These are phyloP conservation scores for Nakazawaea pomicola DNA, from an alignment of 805 yeast genomes.

Conservation along the genomic window DNA sequence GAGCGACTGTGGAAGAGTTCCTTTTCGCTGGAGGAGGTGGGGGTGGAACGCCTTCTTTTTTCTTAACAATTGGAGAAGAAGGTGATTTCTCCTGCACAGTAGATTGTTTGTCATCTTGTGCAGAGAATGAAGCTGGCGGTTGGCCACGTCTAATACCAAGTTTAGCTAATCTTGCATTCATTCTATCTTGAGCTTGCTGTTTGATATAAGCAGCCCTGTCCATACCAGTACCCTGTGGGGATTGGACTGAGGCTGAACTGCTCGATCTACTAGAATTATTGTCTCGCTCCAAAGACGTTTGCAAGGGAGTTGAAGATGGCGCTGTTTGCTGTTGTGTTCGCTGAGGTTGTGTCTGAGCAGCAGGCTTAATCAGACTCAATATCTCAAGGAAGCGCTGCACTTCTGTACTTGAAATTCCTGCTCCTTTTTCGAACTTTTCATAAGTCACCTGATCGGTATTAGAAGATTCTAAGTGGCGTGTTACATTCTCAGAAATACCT, in stretches of 20 bases:
- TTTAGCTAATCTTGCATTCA: conserved; percentile 81
- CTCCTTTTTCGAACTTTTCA: conserved; percentile 76
- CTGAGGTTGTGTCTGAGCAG: background rate
- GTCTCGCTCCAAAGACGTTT: too few species aligned
- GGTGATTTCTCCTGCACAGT: too few species aligned
- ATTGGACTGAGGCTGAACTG: conserved; percentile 1
- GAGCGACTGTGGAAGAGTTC: conserved; percentile 14
- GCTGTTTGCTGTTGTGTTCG: conserved; percentile 9
- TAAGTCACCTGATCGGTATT: conserved; percentile 41
- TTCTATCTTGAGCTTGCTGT: conserved; percentile 74
- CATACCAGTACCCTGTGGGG: conserved; percentile 25
- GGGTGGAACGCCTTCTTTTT: conserved; percentile 12
- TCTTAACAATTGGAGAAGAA: background rate
- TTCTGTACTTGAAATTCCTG: conserved; percentile 61
- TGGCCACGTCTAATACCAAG: conserved; percentile 54
- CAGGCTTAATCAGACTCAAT: conserved; percentile 34
- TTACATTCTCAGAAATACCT: conserved; percentile 43
- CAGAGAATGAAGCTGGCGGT: background rate
- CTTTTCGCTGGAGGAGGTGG: conserved; percentile 15
- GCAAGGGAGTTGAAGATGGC: conserved; percentile 5
- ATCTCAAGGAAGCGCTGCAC: conserved; percentile 59
- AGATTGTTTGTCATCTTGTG: too few species aligned
- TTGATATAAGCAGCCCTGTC: conserved; percentile 78
- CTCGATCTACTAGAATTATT: conserved; percentile 11
- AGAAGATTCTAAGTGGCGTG: conserved; percentile 24